phyloP scores from a whole-genome alignment of 345 rosid genomes.

The Salix brachista region DNA sequence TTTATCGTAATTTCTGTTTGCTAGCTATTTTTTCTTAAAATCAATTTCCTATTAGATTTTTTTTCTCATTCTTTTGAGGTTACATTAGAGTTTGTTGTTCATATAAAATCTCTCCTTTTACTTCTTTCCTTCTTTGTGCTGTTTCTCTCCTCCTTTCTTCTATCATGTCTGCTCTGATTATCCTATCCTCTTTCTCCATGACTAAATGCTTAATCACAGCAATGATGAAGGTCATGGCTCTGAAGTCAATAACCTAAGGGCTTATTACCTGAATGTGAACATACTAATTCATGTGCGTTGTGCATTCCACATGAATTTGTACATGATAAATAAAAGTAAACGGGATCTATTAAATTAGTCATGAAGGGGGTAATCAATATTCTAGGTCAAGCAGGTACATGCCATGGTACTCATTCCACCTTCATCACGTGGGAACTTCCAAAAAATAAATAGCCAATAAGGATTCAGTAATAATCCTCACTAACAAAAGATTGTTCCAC shows the following conservation, averaged over 20 bases:
- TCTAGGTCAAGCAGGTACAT: neutral
- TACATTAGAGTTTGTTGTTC: neutral
- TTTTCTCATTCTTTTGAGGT: neutral
- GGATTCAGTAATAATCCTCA: neutral
- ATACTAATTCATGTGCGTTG: neutral
- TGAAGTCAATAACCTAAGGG: neutral
- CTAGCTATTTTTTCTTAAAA: neutral
- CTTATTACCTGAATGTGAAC: neutral
- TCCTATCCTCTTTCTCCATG: neutral
- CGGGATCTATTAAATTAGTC: neutral
- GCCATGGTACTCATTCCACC: neutral
- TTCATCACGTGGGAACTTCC: too few species aligned
- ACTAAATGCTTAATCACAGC: neutral
- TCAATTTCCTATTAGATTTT: neutral
- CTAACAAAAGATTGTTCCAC: neutral
- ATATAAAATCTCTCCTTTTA: neutral
- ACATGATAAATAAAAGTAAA: neutral
- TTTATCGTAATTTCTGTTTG: neutral
- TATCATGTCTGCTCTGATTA: neutral
- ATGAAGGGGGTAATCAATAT: neutral
- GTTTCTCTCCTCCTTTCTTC: neutral
- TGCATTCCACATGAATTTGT: neutral
- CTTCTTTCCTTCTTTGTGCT: neutral
- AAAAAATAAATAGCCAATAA: neutral
- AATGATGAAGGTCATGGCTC: neutral